Evolutionary conservation across 257 asterid genomes (phyloP), one percentile per base, ranked within the genome.

Genomic region (Fraxinus pennsylvanica): DNA sequence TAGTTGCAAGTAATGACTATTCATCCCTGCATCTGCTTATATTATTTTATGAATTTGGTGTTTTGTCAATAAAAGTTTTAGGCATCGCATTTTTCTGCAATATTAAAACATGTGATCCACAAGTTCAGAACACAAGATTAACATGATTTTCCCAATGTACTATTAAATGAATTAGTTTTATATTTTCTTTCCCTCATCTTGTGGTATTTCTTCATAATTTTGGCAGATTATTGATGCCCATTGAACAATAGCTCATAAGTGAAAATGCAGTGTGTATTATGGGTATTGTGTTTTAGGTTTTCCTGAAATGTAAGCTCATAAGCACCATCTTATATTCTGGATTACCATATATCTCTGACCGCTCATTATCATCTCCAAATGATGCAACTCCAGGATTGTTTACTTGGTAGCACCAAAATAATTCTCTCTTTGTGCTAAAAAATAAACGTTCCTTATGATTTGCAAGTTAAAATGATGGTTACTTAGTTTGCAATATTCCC

Each of bases 1-100:
- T 87, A 77, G 84, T 87, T 65, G 86, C 88, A 82, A 87, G 90
- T 87, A 84, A 85, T 74, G 72, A 71, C 27, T 50, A 45, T 54
- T 47, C 50, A 72, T 35, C 52, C 22, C 1, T 52, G 22, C 2
- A 32, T 22, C 10, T 38, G 43, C 43, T 6, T 38, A 43, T 43
- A 43, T 12, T 43, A 12, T 43, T 43, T 43, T 43, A 43, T 43
- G 52, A 13, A 43, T 43, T 43, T 43, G 52, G 52, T 43, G 17
- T 43, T 43, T 43, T 43, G 17, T 43, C 52, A 43, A 41, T 41
- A 41, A 12, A 43, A 43, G 17, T 43, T 43, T 43, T 41, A 41
- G 15, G 50, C 50, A 41, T 41, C 0, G 50, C 50, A 41, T 41
- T 65, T 41, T 61, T 27, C 30, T 80, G 69, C 35, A n/a, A 68